Evolutionary conservation across 805 yeast genomes (phyloP), one percentile per base, ranked within the genome.

Genomic region (Candida vartiovaarae): DNA sequence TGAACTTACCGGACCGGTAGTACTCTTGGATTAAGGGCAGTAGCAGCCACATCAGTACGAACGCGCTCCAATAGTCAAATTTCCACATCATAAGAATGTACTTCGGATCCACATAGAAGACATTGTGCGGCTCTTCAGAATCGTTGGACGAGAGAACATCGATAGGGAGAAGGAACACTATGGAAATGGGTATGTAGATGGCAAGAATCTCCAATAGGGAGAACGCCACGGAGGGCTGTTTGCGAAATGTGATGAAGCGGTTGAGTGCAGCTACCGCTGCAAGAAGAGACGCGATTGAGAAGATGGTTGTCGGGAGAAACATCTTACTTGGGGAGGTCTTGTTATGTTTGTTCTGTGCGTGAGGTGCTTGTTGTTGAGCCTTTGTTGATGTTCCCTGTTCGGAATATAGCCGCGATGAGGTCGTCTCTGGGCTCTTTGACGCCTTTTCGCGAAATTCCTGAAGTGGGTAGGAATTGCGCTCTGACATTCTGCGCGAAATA

Each of bases 41-140:
- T 1, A 84, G 49, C 6, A 77, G 64, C 95, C 95, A 87, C 35
- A 95, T 87, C 43, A 86, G 64, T n/a, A 71, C 56, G 54, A 86
- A 87, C 1, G 95, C 84, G 8, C 76, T 64, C 95, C 95, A 87
- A 61, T 87, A 87, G 42, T 82, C 79, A 38, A 76, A 55, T 53
- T 83, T 74, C 95, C 95, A 87, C 34, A 83, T 56, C 4, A 68
- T 56, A n/a, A 78, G 64, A 5, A 83, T 69, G 8, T 70, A 44
- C 42, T 66, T 66, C n/a, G 76, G 71, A 2, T 66, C 61, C 36
- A 84, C 49, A 39, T 70, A 70, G 50, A 82, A 70, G 52, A 78
- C 50, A 11, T 47, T 57, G 32, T 46, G 51, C 0, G 28, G 39
- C 6, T 59, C 50, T n/a, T 62, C 58, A 8, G 63, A 56, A 10